A percentile compares a stretch with the other conserved stretches of the same genome.
Evolutionary conservation across 1,284 basidiomycete genomes (phyloP).

Genomic region (Ustilago sp.): DNA sequence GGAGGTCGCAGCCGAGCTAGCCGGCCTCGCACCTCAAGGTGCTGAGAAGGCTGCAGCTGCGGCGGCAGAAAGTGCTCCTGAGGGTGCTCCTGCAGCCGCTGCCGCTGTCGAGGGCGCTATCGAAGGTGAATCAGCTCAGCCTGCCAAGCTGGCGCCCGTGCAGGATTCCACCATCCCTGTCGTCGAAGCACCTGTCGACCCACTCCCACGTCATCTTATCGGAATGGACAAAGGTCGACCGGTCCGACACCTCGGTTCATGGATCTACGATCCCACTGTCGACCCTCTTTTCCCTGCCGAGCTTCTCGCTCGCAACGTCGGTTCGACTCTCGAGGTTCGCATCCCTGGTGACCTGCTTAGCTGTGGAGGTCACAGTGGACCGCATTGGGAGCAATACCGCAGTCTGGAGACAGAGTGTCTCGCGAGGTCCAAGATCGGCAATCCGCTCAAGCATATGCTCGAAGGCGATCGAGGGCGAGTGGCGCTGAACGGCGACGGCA

Average conservation of each 20-base stretch:
- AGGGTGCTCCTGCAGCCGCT: not conserved
- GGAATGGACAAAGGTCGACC: conserved; percentile 63
- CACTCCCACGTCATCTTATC: conserved; percentile 52
- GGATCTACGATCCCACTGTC: conserved; percentile 60
- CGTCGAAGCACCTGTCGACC: conserved; percentile 29
- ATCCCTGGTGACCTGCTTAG: conserved; percentile 58
- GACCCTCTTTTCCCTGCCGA: conserved; percentile 63
- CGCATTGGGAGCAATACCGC: conserved; percentile 36
- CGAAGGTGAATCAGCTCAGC: not conserved
- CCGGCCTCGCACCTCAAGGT: conserved; percentile 3
- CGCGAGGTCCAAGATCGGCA: conserved; percentile 32
- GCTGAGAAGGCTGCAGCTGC: conserved; percentile 1
- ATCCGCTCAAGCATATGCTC: conserved; percentile 34
- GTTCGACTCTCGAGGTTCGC: conserved; percentile 66
- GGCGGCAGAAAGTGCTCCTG: not conserved
- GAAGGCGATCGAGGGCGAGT: conserved; percentile 23
- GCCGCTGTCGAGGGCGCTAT: not conserved
- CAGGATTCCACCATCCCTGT: conserved; percentile 13
- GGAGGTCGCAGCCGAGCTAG: conserved; percentile 22
- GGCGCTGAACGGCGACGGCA: conserved; percentile 33
- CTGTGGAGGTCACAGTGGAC: conserved; percentile 28
- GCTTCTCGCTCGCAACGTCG: conserved; percentile 63
- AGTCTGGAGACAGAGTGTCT: conserved; percentile 28
- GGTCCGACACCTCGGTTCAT: conserved; percentile 64
- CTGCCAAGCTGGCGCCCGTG: not conserved